These are phyloP conservation scores for Metschnikowia proteae DNA, from an alignment of 805 yeast genomes.

Conservation along the genomic window DNA sequence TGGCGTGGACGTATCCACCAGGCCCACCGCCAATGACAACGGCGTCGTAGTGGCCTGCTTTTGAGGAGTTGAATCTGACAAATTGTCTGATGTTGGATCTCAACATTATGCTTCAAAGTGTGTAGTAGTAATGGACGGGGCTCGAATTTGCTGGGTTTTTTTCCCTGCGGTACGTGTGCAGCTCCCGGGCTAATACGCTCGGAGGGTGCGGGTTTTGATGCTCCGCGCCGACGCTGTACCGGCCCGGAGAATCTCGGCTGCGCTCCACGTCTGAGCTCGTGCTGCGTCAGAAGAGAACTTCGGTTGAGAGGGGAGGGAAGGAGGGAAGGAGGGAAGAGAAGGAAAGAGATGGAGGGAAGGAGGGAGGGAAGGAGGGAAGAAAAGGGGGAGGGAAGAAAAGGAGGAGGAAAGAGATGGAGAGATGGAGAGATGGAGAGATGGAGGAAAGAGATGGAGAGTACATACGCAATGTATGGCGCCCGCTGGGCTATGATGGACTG, in stretches of 20 bases:
- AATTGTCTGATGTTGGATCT: slow-evolving; percentile 29
- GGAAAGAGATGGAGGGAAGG: too few species aligned
- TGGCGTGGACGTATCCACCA: slow-evolving; percentile 99
- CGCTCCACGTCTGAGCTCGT: too few species aligned
- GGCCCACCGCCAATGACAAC: slow-evolving; percentile 99
- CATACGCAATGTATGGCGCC: too few species aligned
- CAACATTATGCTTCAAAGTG: slow-evolving; percentile 14
- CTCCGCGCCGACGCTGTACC: background rate
- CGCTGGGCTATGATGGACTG: too few species aligned
- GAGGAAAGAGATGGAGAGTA: too few species aligned
- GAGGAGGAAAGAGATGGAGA: too few species aligned
- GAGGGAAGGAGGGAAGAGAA: too few species aligned
- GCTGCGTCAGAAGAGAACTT: too few species aligned
- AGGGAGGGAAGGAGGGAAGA: too few species aligned
- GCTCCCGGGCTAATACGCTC: slow-evolving; percentile 2
- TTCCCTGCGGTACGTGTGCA: slow-evolving; percentile 1
- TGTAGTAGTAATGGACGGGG: background rate
- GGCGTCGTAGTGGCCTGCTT: slow-evolving; percentile 69
- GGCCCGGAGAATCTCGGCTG: slow-evolving; percentile 1
- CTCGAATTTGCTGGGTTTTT: slow-evolving; percentile 2
- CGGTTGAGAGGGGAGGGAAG: too few species aligned
- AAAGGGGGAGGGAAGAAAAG: too few species aligned
- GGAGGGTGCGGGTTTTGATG: slow-evolving; percentile 5
- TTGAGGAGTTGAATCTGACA: slow-evolving; percentile 40
- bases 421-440: too few species aligned